Conservation (phyloP, 345 rosid species). For the Euphorbia lathyris region DNA sequence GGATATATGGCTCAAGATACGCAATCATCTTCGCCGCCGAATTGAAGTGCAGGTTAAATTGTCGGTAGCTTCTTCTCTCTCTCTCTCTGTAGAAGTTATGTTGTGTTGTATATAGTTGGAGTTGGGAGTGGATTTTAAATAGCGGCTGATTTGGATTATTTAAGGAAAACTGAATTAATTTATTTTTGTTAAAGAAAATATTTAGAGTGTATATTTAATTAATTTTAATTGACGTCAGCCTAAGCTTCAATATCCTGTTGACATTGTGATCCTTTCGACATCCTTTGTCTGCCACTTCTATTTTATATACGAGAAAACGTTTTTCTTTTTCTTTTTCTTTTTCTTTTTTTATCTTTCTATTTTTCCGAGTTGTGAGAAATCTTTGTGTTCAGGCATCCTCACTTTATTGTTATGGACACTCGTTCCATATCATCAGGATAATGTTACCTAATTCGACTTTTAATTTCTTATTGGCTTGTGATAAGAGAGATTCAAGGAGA, state of each 20-base stretch:
- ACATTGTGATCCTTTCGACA: constrained; percentile 23
- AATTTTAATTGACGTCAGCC: constrained; percentile 15
- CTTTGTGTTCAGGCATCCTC: not conserved
- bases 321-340: not conserved
- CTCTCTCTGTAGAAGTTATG: not conserved
- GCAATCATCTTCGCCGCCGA: constrained; percentile 57
- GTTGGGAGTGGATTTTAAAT: constrained; percentile 4
- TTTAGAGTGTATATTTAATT: not conserved
- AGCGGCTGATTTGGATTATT: constrained; percentile 18
- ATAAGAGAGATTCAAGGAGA: too few relatives aligned
- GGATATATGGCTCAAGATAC: constrained; percentile 59
- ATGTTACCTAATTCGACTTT: too few relatives aligned
- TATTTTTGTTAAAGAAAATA: too few relatives aligned
- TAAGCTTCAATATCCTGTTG: constrained; percentile 23
- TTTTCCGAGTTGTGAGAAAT: not conserved
- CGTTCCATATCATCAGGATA: not conserved
- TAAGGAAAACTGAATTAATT: too few relatives aligned
- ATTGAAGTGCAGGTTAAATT: not conserved
- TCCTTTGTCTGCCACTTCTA: constrained; percentile 34
- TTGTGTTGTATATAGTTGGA: not conserved
- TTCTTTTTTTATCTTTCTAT: not conserved
- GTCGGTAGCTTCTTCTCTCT: too few relatives aligned
- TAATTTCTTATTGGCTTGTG: too few relatives aligned
- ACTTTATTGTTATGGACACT: not conserved
- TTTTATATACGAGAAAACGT: not conserved